Base-by-base conservation (phyloP, 495 filamentous ascomycete species). In the Delitschia confertaspora region DNA sequence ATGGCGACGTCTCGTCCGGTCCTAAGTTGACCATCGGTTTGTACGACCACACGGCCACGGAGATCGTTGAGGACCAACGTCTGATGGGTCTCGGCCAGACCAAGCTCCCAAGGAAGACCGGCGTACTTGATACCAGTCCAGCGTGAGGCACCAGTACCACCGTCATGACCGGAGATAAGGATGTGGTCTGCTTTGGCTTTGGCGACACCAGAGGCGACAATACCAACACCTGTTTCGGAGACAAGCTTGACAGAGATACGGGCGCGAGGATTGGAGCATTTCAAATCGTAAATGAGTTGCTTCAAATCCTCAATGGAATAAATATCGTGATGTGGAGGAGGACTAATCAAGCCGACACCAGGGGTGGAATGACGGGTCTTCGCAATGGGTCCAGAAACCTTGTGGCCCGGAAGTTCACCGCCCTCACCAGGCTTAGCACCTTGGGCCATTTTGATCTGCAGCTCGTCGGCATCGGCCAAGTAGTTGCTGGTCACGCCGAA, bases 51-150 rank as follows among this genome's bases (percentile, higher is more conserved):
- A 71, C 91, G 87, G 17, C 91, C 91, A 70, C 91, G 83, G 4
- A 99, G 76, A 62, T 99, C 91, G 60, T 99, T 99, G 19, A 99
- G 72, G 11, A 99, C 91, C n/a, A 99, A 69, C 3, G 91, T 99
- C 65, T 99, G 91, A 62, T 99, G 91, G 21, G 91, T 99, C 66
- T 99, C 91, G 0, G 91, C 91, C 42, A 99, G 80, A 75, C 91
- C 91, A 55, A 99, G 64, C 64, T 99, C 91, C 91, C 91, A 99
- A 7, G 91, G 93, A 29, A 96, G 77, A 70, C 91, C 91, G 49
- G 93, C 91, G 63, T 96, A 96, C 67, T 96, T 96, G 77, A 99
- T 99, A 68, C 91, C 91, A 60, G 91, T 99, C 91, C 91, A 99
- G 56, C 91, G 73, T 29, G 91, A 96, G 46, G 91, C 91, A 72